These are phyloP conservation scores for Vitis vinifera DNA, from an alignment of 164 flowering plant genomes.

Conservation along the genomic window ASM3070453v1 NC_081819.1:16070501-16071000, in stretches of 20 bases:
- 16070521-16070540: constrained; percentile 13
- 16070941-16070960: no score
- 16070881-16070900: no score
- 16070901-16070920: no score
- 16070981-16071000: no score
- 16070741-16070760: constrained; percentile 88
- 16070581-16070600: constrained; percentile 43
- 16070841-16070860: no score
- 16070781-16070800: constrained; percentile 76
- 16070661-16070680: constrained; percentile 92
- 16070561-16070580: constrained; percentile 12
- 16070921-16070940: no score
- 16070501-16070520: constrained; percentile 14
- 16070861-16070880: no score
- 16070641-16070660: constrained; percentile 97
- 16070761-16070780: constrained; percentile 60
- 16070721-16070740: constrained; percentile 53
- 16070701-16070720: constrained; percentile 79
- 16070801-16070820: constrained; percentile 92
- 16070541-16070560: constrained; percentile 10
- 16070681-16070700: constrained; percentile 56
- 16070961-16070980: no score
- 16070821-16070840: constrained; percentile 9
- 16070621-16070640: constrained; percentile 99
- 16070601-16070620: constrained; percentile 93